Base-by-base conservation (phyloP, 805 yeast genomes). In the Metschnikowia orientalis region DNA sequence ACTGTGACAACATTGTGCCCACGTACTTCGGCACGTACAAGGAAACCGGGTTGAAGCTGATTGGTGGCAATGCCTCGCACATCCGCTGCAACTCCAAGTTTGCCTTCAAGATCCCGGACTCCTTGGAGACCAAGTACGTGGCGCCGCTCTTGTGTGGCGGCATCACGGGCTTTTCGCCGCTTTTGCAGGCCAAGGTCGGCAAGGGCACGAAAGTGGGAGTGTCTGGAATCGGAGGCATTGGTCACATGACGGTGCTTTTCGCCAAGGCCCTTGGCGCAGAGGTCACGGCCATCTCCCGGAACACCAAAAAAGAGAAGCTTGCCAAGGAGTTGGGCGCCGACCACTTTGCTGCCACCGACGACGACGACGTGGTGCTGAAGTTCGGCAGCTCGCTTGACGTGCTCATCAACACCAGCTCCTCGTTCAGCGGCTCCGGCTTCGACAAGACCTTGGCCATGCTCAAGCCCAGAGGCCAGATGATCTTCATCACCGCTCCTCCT, bases 211-310 rank as follows among this genome's bases (percentile, higher is more conserved):
- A 60, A 27, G 80, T 79, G 31, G 84, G 80, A 26, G 57, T 79
- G 36, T 68, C 73, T 37, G 84, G 83, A 34, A 67, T 79, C 38
- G 85, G 85, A 32, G 85, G 85, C 20, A 66, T 79, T 36, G 85
- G 85, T 29, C 80, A 76, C 61, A 65, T 76, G 65, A 79, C 71
- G n/a, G 54, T 79, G 34, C 66, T 69, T 52, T 73, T 73, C 42
- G 79, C 83, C 26, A 63, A 63, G 41, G 82, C 82, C 4, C 50
- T 78, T 44, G 85, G 83, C 19, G 79, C 81, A 16, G 78, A 75
- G 38, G 81, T 76, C 13, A 63, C 62, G 33, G 76, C 77, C n/a
- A 58, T 78, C 44, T 72, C 81, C 5, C 69, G 82, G 47, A 53
- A 70, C 29, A 53, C 56, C 23, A 45, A 56, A 16, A 78, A 78